Conservation (phyloP, 805 yeast species). For the Kodamaea sagamina region DNA sequence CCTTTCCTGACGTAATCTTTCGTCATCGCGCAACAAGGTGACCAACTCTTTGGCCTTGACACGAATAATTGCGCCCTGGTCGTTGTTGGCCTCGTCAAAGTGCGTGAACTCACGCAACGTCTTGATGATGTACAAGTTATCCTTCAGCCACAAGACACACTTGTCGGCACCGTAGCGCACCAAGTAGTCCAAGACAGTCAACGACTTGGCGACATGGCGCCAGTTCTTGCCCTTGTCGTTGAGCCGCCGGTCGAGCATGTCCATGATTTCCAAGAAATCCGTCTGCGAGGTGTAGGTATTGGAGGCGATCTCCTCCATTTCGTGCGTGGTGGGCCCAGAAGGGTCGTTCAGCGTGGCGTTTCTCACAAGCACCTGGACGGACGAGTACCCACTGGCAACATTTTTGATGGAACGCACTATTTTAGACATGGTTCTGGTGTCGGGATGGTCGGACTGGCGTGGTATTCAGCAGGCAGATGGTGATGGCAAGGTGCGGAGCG, state of each 20-base stretch:
- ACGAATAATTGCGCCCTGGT: slow-evolving; percentile 84
- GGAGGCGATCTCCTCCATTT: slow-evolving; percentile 81
- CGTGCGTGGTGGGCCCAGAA: slow-evolving; percentile 75
- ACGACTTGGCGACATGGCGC: slow-evolving; percentile 92
- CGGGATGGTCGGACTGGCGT: not conserved
- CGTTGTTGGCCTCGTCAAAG: slow-evolving; percentile 72
- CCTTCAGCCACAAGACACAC: slow-evolving; percentile 89
- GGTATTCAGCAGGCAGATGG: not conserved
- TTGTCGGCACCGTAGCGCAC: slow-evolving; percentile 85
- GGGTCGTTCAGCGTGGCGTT: slow-evolving; percentile 91
- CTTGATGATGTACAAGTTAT: slow-evolving; percentile 82
- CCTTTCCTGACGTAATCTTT: slow-evolving; percentile 73
- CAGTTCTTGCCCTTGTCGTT: slow-evolving; percentile 97
- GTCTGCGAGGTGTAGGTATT: slow-evolving; percentile 66
- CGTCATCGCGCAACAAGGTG: slow-evolving; percentile 76
- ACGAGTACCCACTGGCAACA: slow-evolving; percentile 84
- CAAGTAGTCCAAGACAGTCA: slow-evolving; percentile 84
- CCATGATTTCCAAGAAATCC: slow-evolving; percentile 88
- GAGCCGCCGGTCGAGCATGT: slow-evolving; percentile 85
- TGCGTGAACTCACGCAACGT: slow-evolving; percentile 88
- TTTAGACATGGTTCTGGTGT: slow-evolving; percentile 63
- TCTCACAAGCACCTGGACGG: slow-evolving; percentile 84
- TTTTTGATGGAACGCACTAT: slow-evolving; percentile 84
- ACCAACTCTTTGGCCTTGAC: slow-evolving; percentile 90
- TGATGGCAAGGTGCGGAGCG: not conserved